Evolutionary conservation across 768 basidiomycete species (phyloP).

Genomic region (Albatrellus ellisii): DNA sequence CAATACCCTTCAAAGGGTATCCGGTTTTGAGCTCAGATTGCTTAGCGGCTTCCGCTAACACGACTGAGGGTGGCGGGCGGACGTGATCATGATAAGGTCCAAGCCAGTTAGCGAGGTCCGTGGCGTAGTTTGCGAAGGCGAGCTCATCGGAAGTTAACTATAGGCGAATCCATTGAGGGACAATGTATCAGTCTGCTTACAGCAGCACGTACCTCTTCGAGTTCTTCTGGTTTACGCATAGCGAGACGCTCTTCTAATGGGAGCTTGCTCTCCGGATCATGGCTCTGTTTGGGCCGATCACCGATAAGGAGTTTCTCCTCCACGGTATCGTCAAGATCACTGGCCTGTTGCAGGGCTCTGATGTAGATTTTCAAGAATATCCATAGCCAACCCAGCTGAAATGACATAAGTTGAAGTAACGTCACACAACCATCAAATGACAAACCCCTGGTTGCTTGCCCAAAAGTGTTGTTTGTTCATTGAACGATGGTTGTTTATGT

Average conservation of each 20-base stretch:
- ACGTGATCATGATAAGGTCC: constrained; percentile 63
- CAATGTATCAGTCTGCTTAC: too few species aligned
- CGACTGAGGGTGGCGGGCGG: constrained; percentile 56
- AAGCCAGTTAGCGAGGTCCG: constrained; percentile 58
- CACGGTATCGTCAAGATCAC: constrained; percentile 67
- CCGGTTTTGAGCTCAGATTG: constrained; percentile 61
- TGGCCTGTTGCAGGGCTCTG: constrained; percentile 61
- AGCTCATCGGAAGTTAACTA: constrained; percentile 60
- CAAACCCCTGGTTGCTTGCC: constrained; percentile 50
- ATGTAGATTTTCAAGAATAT: constrained; percentile 70
- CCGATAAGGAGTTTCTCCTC: constrained; percentile 71
- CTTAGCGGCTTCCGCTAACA: constrained; percentile 64
- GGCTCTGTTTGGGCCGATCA: constrained; percentile 59
- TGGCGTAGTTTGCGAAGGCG: constrained; percentile 43
- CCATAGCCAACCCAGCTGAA: constrained; percentile 58
- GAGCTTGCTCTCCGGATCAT: constrained; percentile 32
- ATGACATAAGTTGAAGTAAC: background rate
- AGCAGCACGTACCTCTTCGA: constrained; percentile 36
- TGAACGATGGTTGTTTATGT: constrained; percentile 31
- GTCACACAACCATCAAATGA: constrained; percentile 5
- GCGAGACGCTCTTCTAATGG: constrained; percentile 48
- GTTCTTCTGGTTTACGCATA: constrained; percentile 34
- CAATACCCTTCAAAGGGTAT: constrained; percentile 51
- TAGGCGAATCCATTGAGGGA: too few species aligned
- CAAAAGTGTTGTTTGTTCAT: constrained; percentile 58